Base-by-base conservation (phyloP, 2,329 filamentous ascomycete species). In the Penicillium sp. region DNA sequence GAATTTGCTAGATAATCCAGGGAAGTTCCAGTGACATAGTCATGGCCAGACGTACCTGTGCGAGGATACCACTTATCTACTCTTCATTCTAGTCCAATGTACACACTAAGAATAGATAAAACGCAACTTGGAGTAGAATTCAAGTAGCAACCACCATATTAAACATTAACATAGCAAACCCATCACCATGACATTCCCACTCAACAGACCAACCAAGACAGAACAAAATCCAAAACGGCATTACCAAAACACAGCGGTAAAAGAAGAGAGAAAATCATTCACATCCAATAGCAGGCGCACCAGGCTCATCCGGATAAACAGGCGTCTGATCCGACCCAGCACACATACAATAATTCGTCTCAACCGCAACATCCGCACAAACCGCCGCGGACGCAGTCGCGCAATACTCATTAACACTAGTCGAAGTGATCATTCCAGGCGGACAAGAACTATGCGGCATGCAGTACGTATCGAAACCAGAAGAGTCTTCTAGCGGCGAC, bases 401-500 rank as follows among this genome's bases (percentile, higher is more conserved):
- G 16, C 54, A 57, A 32, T 48, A 50, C 11, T 20, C 15, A 30
- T 55, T 46, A 4, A 37, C 39, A 10, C 41, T 44, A 17, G 42
- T 26, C 1, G 44, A 52, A 14, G 47, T 53, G 2, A 41, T 54
- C 52, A 57, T 56, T 6, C 52, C 54, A 3, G 41, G 36, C 15
- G 53, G 52, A 32, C 54, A 57, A 8, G 28, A 42, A 12, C 32
- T 41, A 20, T 46, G 32, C 0, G 52, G 53, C 53, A 57, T 54
- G 32, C 54, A 57, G 39, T 47, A 57, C 1, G 37, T 53, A 6
- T 55, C 43, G 6, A 45, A 20, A 8, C 18, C 26, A 2, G 44
- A 43, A 1, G 20, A 8, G 3, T 39, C 49, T 2, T 39, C 31
- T 1, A 35, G 33, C 12, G 38, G 30, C 2, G 45, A 42, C 40